Base-by-base conservation (phyloP, 495 filamentous ascomycete species). In the Aspergillus bertholletiae region DNA sequence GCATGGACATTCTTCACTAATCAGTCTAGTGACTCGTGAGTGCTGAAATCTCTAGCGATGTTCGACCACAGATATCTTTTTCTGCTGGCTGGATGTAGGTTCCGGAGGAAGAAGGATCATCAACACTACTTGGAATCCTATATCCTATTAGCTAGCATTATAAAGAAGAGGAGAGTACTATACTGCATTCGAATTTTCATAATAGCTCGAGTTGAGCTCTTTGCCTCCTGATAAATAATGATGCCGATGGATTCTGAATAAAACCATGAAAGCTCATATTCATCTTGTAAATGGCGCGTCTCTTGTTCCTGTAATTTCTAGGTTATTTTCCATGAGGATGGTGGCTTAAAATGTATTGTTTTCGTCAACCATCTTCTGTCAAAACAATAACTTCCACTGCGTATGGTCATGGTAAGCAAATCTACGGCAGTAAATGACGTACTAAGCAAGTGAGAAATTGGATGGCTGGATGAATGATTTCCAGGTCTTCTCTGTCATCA, bases 161-260 rank as follows among this genome's bases (percentile, higher is more conserved):
- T 46, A 17, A 43, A 3, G 17, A 30, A 20, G 24, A 30, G 20
- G 7, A 44, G 23, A 2, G 9, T 18, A 41, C 39, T 24, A 22
- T 32, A 52, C 50, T 52, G 50, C 11, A 52, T 52, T 52, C 37
- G 23, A 44, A 44, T 27, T 45, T 52, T 52, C 37, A 52, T 52
- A 22, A 52, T 52, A 45, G 37, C 37, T 37, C 28, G 50, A 30
- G 22, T 44, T 44, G 37, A 52, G 37, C 24, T 44, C 22, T 12
- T 9, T 12, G 20, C 41, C 3, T 30, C 17, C 22, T 52, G 12
- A 27, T 23, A 52, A 18, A 44, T 32, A 21, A 52, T 44, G 24
- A 52, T 34, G 20, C 37, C 1, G 40, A 4, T 28, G n/a, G 37
- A 52, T 44, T 52, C 50, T 9, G 35, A 52, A 15, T 53, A 53